Percentiles rank a stretch among this genome's conserved stretches.
Conservation (phyloP, 352 stramenopile genomes). For the Phytophthora chlamydospora region DNA sequence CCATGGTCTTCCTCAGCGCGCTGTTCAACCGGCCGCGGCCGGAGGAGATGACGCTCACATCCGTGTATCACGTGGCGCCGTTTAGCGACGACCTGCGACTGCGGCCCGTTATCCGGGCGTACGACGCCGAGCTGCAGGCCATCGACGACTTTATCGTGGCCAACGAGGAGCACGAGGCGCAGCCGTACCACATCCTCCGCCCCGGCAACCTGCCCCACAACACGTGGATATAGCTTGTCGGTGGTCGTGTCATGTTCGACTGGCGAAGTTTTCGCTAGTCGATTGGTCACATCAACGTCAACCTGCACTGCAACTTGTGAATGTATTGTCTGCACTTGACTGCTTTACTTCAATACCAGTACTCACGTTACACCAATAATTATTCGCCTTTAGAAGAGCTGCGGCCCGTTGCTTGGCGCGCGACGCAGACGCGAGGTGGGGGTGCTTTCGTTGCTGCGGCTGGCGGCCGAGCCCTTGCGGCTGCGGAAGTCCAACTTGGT, state of each 20-base stretch:
- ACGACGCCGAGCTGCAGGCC: constrained; percentile 25
- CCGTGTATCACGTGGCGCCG: constrained; percentile 29
- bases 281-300: not conserved
- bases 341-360: constrained; percentile 5
- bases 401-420: constrained; percentile 9
- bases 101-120: constrained; percentile 21
- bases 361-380: constrained; percentile 32
- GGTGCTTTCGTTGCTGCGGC: constrained; percentile 24
- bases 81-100: constrained; percentile 39
- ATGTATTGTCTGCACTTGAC: constrained; percentile 15
- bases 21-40: constrained; percentile 43
- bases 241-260: constrained; percentile 1
- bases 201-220: constrained; percentile 37
- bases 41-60: constrained; percentile 33
- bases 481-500: constrained; percentile 50
- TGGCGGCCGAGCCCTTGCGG: constrained; percentile 44
- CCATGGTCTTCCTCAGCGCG: constrained; percentile 33
- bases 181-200: constrained; percentile 42
- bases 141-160: constrained; percentile 39
- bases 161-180: constrained; percentile 30
- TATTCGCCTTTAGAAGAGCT: constrained; percentile 18
- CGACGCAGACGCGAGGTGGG: constrained; percentile 9
- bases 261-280: constrained; percentile 16
- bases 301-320: constrained; percentile 28
- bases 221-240: constrained; percentile 38